Base-by-base conservation (phyloP, 805 yeast genomes). In the Candida golubevii region DNA sequence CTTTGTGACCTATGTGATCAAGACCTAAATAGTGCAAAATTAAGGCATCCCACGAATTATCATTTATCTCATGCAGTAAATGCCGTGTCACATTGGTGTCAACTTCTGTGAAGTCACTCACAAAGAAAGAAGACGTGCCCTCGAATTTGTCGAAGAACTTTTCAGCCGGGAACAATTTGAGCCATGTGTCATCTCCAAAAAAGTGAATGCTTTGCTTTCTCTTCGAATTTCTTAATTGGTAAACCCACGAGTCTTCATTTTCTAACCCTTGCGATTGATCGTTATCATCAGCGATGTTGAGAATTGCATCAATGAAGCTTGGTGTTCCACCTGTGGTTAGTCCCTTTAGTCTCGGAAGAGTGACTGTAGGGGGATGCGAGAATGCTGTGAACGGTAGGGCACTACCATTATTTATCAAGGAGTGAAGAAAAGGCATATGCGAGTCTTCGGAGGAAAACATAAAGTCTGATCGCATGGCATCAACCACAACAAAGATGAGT, bases 111-210 rank as follows among this genome's bases (percentile, higher is more conserved):
- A 87, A 93, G 61, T 93, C 99, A 43, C 93, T 83, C 1, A 93
- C 99, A 60, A 86, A 93, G 60, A 93, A 93, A 41, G 97, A 88
- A 36, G 86, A 82, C 0, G 98, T 91, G 1, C 98, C 98, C 33
- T 93, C 98, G 27, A 61, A 66, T 37, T 75, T 70, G 15, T 72
- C 70, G 57, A 91, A 90, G 51, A 73, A 73, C 8, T 63, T 63
- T 6, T 44, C 53, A 7, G 59, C 59, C 0, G 97, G 96, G 53
- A 90, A 93, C 39, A 93, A 71, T 58, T 88, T 90, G 49, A 90
- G 64, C 99, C 99, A 93, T 1, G 99, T 93, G 60, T 93, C 99
- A 63, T 93, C 99, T 29, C 99, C 99, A 67, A 77, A 91, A 77
- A 93, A 87, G 58, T 89, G 85, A 27, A 93, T 68, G 15, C 58